Base-by-base conservation (phyloP, 345 rosid genomes). In the Hypericum androsaemum region DNA sequence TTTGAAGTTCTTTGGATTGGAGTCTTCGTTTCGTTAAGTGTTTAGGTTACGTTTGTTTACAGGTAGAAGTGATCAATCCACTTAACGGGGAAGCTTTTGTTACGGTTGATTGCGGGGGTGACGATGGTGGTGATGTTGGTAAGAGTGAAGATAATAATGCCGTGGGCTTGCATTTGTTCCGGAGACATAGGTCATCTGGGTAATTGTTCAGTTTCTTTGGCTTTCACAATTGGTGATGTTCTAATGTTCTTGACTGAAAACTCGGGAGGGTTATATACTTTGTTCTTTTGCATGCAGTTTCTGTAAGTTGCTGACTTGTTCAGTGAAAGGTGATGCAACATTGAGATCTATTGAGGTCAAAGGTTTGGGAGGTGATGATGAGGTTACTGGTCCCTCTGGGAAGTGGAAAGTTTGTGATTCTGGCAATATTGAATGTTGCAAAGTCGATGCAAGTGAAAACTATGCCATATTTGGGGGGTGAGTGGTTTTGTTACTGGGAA, bases 381-480 rank as follows among this genome's bases (percentile, higher is more conserved):
- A 62, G n/a, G 64, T 61, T 15, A 49, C 39, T 39, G 57, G 53
- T 64, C 57, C 70, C 36, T 54, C 66, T n/a, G 66, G 45, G 53
- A 67, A 67, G 2, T 92, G 97, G 95, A 80, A 76, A 60, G 82
- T 80, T 56, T 83, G 83, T 70, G 67, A 62, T 12, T 68, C 92
- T 64, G 97, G 97, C 60, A 70, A 54, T 60, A 52, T 82, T 43
- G 17, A 57, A 37, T 86, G 77, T 64, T 74, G 80, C 47, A 73
- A 80, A 67, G 92, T 88, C 53, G 83, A 85, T 71, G 76, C 57
- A 47, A 73, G 71, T 63, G 97, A 88, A 76, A 79, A 67, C 14
- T 71, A 72, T 70, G 86, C 90, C 12, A 62, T 85, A 50, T 83
- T 83, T 73, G 97, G 95, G 73, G 98, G 98, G 98, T 92, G 71